These are phyloP conservation scores for Nemania serpens DNA, from an alignment of 2,329 filamentous ascomycete genomes.

Conservation along the genomic window DNA sequence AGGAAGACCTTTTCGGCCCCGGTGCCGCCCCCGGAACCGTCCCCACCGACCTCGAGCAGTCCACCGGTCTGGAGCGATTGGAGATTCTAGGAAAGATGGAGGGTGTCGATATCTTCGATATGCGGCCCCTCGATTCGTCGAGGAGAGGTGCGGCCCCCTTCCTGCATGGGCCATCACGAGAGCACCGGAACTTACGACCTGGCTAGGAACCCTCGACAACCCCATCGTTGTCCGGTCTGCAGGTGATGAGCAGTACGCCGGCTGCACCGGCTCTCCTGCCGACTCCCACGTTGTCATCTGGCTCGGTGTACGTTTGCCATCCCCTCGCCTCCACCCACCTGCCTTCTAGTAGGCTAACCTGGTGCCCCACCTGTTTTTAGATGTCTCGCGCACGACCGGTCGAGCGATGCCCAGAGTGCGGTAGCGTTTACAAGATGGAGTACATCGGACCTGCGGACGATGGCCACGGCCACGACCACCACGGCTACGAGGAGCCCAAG, in stretches of 20 bases:
- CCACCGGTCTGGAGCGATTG: slow-evolving; percentile 96
- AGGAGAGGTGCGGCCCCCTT: slow-evolving; percentile 67
- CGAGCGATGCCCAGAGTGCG: slow-evolving; percentile 96
- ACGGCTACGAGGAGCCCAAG: slow-evolving; percentile 83
- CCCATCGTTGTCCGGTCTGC: slow-evolving; percentile 90
- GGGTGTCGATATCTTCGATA: slow-evolving; percentile 96
- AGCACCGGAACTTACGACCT: slow-evolving; percentile 33
- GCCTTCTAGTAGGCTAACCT: slow-evolving; percentile 18
- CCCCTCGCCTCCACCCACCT: not conserved
- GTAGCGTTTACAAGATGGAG: slow-evolving; percentile 96
- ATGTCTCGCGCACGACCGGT: slow-evolving; percentile 87
- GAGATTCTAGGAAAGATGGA: slow-evolving; percentile 99
- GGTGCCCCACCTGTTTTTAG: slow-evolving; percentile 48
- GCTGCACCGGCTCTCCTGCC: slow-evolving; percentile 91
- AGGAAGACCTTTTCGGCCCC: slow-evolving; percentile 82
- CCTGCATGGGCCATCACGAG: not conserved
- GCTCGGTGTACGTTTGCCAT: slow-evolving; percentile 72
- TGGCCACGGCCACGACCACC: slow-evolving; percentile 61
- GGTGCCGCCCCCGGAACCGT: slow-evolving; percentile 83
- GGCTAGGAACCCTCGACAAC: slow-evolving; percentile 81
- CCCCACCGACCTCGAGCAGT: slow-evolving; percentile 92
- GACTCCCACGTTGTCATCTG: slow-evolving; percentile 92
- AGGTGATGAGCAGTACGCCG: slow-evolving; percentile 94
- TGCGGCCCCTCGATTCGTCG: slow-evolving; percentile 92
- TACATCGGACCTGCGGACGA: slow-evolving; percentile 86